These are phyloP conservation scores for Sphagnum contortum DNA, from an alignment of 225 moss, liverwort and hornwort genomes.

Conservation along the genomic window DNA sequence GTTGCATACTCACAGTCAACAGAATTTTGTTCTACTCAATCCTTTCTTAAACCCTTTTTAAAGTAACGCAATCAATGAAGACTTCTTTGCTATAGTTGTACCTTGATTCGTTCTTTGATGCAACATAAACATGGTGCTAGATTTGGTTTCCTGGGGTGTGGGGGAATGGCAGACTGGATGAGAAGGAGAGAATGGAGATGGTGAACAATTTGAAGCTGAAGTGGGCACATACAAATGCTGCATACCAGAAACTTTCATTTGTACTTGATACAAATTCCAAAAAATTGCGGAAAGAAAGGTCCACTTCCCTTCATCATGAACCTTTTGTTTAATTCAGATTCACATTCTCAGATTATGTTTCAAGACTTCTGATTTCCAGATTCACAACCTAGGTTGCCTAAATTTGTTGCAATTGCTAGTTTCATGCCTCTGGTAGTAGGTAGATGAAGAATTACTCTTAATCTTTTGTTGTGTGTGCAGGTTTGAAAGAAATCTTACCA, in stretches of 20 bases:
- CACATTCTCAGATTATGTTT: neutral
- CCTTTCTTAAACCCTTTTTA: neutral
- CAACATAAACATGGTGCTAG: no score
- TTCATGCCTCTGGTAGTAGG: neutral
- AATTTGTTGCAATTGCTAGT: neutral
- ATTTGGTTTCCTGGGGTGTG: no score
- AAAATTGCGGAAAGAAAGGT: slow-evolving; percentile 40
- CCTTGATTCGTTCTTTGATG: no score
- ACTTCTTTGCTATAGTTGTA: no score
- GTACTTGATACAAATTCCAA: slow-evolving; percentile 43
- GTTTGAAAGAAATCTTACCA: slow-evolving; percentile 28
- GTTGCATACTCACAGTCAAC: no score
- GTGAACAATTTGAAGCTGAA: slow-evolving; percentile 36
- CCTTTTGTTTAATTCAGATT: neutral
- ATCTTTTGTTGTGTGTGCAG: slow-evolving; percentile 13
- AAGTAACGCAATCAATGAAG: no score
- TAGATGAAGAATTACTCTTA: neutral
- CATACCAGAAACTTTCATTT: slow-evolving; percentile 29
- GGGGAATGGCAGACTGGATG: slow-evolving; percentile 20
- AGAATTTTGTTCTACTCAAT: no score
- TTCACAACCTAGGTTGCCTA: neutral
- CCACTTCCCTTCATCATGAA: neutral
- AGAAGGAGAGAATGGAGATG: slow-evolving; percentile 26
- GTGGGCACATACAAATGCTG: slow-evolving; percentile 27
- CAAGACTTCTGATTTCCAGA: neutral